Evolutionary conservation across 768 basidiomycete genomes (phyloP), one percentile per base, ranked within the genome.

Genomic region (Phlebiopsis gigantea): DNA sequence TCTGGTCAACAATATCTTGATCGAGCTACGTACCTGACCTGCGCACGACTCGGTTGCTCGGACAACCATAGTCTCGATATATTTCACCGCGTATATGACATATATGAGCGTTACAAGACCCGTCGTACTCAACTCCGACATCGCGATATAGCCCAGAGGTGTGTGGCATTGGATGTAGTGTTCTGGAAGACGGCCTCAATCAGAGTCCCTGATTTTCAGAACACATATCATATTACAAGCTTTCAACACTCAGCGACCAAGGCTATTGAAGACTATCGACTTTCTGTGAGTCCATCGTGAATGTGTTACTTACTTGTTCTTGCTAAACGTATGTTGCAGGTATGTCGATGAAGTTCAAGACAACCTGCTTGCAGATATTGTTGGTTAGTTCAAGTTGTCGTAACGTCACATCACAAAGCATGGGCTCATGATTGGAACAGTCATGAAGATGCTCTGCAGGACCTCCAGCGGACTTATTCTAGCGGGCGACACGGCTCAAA

Each of bases 401-500:
- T 1, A 46, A 41, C 17, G 4, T 22, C 5, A 31, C 39, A n/a
- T n/a, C n/a, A n/a, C n/a, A n/a, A n/a, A n/a, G n/a, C n/a, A n/a
- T n/a, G n/a, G n/a, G n/a, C n/a, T n/a, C n/a, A n/a, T n/a, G n/a
- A n/a, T n/a, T n/a, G n/a, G n/a, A n/a, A n/a, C 55, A 89, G 88
- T 90, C 3, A 67, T 90, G 41, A 72, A 86, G 28, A 72, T 73
- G 0, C 64, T 90, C n/a, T 88, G 85, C 58, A 68, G 68, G 10
- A 88, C 88, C 62, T 77, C 80, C 0, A 72, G 86, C 50, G 87
- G 88, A 0, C 68, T 88, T 19, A 85, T 90, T 59, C 89, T 86
- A 85, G 88, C 87, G 1, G 88, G 89, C 0, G 88, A 90, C 63
- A 89, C 88, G 0, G 87, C 88, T 0, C 88, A 90, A 60, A 86